Base-by-base conservation (phyloP, 148 eudicot species). In the Rhododendron molle region DNA sequence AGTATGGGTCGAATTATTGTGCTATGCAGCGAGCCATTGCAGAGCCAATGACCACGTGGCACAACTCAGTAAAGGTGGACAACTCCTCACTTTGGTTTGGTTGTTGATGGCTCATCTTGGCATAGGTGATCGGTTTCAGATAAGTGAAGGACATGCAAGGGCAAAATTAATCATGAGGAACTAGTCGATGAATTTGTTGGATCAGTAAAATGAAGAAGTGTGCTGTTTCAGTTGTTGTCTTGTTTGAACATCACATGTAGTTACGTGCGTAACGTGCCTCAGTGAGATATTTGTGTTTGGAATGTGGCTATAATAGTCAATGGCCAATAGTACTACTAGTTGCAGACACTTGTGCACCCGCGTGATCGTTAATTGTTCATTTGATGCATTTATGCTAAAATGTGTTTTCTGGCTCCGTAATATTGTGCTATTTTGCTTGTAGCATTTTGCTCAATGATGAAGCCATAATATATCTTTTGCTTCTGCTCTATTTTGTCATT, bases 1-100 rank as follows among this genome's bases (percentile, higher is more conserved):
- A 80, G 87, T 86, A 15, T 86, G 87, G 87, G 80, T 86, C 3
- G 87, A 86, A 30, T 40, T 86, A 52, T 4, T 86, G 2, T 81
- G 30, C 21, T 81, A 72, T 40, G 84, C 84, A 8, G 87, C 87
- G 0, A 15, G 21, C 10, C 76, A 40, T 9, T 80, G 83, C 69
- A 80, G 50, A 46, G 83, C 83, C 34, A 69, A 6, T 36, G 40
- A 18, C 54, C 84, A 86, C 21, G 84, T 54, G 1, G 80, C 79
- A 1, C 84, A 81, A 50, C 87, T 86, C 32, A 69, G 84, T 38
- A 71, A 86, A 86, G 87, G 87, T 13, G 84, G 87, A 13, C 69
- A 86, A 43, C 54, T 86, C 38, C 7, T 86, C 12, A 81, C 81
- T 36, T 2, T 72, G 40, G 74, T 86, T 73, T 86, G 87, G 87